These are phyloP conservation scores for Thielaviopsis punctulata DNA, from an alignment of 2,329 filamentous ascomycete genomes.

Conservation along the genomic window DNA sequence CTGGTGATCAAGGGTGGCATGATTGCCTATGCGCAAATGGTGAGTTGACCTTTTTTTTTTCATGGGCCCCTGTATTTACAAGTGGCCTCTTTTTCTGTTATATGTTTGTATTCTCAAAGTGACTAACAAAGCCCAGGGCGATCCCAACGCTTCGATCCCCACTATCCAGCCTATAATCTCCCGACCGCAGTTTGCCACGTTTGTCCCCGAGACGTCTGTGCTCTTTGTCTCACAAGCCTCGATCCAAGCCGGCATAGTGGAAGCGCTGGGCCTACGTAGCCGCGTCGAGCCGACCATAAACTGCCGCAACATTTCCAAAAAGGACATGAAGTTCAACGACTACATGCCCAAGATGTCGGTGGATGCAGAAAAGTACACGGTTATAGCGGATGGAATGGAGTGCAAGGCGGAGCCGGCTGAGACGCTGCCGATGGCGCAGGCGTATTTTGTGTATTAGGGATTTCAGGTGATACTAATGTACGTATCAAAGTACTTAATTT, in stretches of 20 bases:
- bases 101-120: too few species aligned
- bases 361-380: slow-evolving; percentile 76
- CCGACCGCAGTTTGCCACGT: slow-evolving; percentile 69
- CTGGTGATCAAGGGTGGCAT: slow-evolving; percentile 76
- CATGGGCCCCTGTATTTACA: background rate
- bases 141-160: slow-evolving; percentile 70
- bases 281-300: slow-evolving; percentile 62
- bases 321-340: slow-evolving; percentile 82
- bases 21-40: slow-evolving; percentile 72
- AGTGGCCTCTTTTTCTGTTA: background rate
- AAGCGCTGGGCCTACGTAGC: slow-evolving; percentile 60
- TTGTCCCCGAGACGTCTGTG: slow-evolving; percentile 55
- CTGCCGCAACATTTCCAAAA: slow-evolving; percentile 61
- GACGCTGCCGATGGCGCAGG: slow-evolving; percentile 58
- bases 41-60: slow-evolving; percentile 22
- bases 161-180: slow-evolving; percentile 73
- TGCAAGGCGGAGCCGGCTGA: slow-evolving; percentile 58
- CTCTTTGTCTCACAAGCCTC: slow-evolving; percentile 68
- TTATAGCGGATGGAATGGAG: slow-evolving; percentile 65
- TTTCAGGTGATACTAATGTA: slow-evolving; percentile 2
- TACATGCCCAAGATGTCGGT: slow-evolving; percentile 73
- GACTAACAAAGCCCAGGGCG: slow-evolving; percentile 36
- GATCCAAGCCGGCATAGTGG: slow-evolving; percentile 47
- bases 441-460: slow-evolving; percentile 54
- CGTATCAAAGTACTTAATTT: too few species aligned